Evolutionary conservation across 768 basidiomycete species (phyloP).

Genomic region (Pleurotus giganteus): DNA sequence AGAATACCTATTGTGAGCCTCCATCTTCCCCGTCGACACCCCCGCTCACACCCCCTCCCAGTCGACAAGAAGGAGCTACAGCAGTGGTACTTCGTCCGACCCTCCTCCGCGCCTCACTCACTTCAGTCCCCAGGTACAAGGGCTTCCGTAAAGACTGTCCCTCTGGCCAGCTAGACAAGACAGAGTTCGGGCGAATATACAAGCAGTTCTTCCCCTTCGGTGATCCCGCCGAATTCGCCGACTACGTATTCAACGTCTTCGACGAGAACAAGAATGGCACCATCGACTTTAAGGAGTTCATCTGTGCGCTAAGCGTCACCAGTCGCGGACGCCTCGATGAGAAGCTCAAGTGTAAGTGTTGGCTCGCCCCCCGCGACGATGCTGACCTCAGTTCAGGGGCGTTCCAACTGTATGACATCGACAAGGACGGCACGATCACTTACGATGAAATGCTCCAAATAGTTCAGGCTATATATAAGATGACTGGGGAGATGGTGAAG

Average conservation of each 20-base stretch:
- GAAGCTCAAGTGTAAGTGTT: slow-evolving; percentile 89
- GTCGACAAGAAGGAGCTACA: slow-evolving; percentile 97
- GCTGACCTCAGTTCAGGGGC: slow-evolving; percentile 68
- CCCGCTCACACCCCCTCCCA: slow-evolving; percentile 28
- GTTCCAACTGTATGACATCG: slow-evolving; percentile 98
- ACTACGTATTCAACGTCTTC: slow-evolving; percentile 98
- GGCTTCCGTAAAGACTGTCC: slow-evolving; percentile 99
- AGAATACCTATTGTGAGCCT: slow-evolving; percentile 90
- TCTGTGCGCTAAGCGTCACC: slow-evolving; percentile 94
- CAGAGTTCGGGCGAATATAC: slow-evolving; percentile 96
- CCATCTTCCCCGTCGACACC: slow-evolving; percentile 12
- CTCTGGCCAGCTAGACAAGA: slow-evolving; percentile 92
- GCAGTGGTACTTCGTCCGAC: slow-evolving; percentile 63
- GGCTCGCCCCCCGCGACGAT: slow-evolving; percentile 9
- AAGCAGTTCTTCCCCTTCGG: slow-evolving; percentile 99
- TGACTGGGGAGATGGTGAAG: slow-evolving; percentile 99
- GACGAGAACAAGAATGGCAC: slow-evolving; percentile 94
- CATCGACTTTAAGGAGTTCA: slow-evolving; percentile 99
- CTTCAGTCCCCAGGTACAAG: slow-evolving; percentile 75
- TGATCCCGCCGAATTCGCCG: slow-evolving; percentile 93
- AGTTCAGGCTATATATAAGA: slow-evolving; percentile 98
- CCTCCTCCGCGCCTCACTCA: slow-evolving; percentile 12
- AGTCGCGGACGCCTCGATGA: slow-evolving; percentile 92
- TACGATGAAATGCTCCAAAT: slow-evolving; percentile 99
- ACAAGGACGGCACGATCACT: slow-evolving; percentile 96